Evolutionary conservation across 805 yeast genomes (phyloP), one percentile per base, ranked within the genome.

Genomic region (Ogataea methylovora): DNA sequence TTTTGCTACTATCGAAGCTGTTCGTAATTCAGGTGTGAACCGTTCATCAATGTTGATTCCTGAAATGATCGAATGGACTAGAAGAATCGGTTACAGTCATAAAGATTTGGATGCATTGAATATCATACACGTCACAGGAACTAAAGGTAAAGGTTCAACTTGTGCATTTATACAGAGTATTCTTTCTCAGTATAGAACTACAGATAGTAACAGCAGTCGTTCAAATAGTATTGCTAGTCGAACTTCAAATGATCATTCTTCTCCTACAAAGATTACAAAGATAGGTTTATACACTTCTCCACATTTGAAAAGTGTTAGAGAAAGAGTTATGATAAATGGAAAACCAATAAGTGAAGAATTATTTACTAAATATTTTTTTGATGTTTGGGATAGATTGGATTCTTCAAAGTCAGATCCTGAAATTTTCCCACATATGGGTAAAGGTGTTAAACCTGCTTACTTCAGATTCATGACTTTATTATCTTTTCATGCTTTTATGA

Each of bases 121-220:
- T 46, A 69, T 87, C 3, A 71, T 92, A 27, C 99, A 92, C 52
- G 81, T 94, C 24, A 88, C 99, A 0, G 99, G 99, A 15, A 92
- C 99, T 1, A 92, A 92, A 56, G 99, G 99, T 11, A 92, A 92
- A 61, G 99, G 99, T 1, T 87, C 97, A 1, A 90, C 97, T 0
- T 90, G 97, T 58, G 96, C 98, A 0, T 92, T 92, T 52, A 75
- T 87, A 3, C 84, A 84, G 48, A 76, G 92, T 3, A 85, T 94
- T 26, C 58, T 94, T 40, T 51, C 59, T 7, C 85, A 85, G 51
- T 85, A 85, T 48, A 61, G 58, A 40, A 43, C 27, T 18, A 28
- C 11, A 20, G 24, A 19, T 9, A 11, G 19, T 19, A 5, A 23
- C 15, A 14, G 19, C 9, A 18, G 21, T 26, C 10, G 12, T n/a